Base-by-base conservation (phyloP, 768 basidiomycete genomes). In the Brasilioporus rufonigricans region DNA sequence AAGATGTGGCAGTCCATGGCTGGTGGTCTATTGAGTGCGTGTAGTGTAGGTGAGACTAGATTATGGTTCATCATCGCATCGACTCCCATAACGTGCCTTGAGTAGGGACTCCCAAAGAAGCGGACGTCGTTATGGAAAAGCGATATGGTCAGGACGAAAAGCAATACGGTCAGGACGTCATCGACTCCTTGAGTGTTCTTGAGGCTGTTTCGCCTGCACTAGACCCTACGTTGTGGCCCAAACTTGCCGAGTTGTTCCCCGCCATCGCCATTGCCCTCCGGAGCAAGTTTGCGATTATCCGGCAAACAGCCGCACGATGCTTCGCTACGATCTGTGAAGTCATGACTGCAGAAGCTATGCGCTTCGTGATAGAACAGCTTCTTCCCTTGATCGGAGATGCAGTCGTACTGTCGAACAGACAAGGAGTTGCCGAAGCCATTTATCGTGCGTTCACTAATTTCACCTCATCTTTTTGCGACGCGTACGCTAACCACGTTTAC, bases 1-100 rank as follows among this genome's bases (percentile, higher is more conserved):
- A 92, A 84, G 60, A 89, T 98, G 80, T 98, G 96, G 95, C 85
- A 89, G 46, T 93, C 90, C 5, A 92, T 97, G 84, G 85, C 85
- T 14, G 87, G 86, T 23, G 86, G 90, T 23, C 68, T 97, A 35
- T 61, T 88, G 43, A 82, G 80, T 50, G 81, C 85, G 23, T 93
- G 87, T 59, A 74, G 77, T 39, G 68, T 78, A 33, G 85, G 93
- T 93, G 68, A 41, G 83, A 36, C 14, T 23, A 43, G 12, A n/a
- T 36, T 39, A 40, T 56, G 8, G 13, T 7, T 31, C 24, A 45
- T 19, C 4, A 29, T 35, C 16, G 12, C 26, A 26, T 33, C 26
- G 5, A 43, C 43, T 32, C 52, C 48, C 31, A 55, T 41, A 35
- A 16, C 21, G 16, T 61, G 7, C 32, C 44, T 53, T 36, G 44